Base-by-base conservation (phyloP, 1,284 basidiomycete genomes). In the Puccinia coronata region DNA sequence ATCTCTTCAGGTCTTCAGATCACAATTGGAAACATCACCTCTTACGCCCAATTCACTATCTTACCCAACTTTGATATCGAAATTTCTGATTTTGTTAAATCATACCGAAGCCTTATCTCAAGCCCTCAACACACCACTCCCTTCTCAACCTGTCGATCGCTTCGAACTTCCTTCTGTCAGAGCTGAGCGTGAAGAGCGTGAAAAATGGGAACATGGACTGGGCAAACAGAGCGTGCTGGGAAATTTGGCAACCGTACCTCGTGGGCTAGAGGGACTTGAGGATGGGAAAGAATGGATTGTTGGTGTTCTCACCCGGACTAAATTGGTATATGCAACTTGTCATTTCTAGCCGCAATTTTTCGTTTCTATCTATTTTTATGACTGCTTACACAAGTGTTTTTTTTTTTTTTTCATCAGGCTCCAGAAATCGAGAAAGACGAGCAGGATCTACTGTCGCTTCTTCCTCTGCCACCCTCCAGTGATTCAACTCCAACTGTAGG, bases 241-340 rank as follows among this genome's bases (percentile, higher is more conserved):
- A 16, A 81, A 65, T 36, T 18, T 81, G 41, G 79, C 59, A 18
- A 57, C 69, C 47, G 70, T 65, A 51, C 79, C 79, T 18, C 70
- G 79, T 47, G 79, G 59, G 25, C 34, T 81, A n/a, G 79, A 81
- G 67, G 70, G 70, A 14, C 61, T 81, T 34, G 79, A 81, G n/a
- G 70, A 73, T 53, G 79, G 79, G 0, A 81, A 81, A 65, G 79
- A 81, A 41, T 81, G 79, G 79, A 81, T 81, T 73, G 79, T 81
- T 70, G 79, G 79, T 0, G 70, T 73, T 4, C 51, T 81, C 3
- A 81, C 79, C 36, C 57, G 79, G 23, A 81, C 79, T 12, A 81
- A 81, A 73, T 70, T 81, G n/a, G 79, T 67, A 72, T 49, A 43
- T 49, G 28, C 53, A 20, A 67, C 55, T n/a, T n/a, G n/a, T n/a